Percentiles rank a stretch among this genome's conserved stretches.
These are phyloP conservation scores for Solanum medicagineum DNA, from an alignment of 257 asterid genomes.

Conservation along the genomic window DNA sequence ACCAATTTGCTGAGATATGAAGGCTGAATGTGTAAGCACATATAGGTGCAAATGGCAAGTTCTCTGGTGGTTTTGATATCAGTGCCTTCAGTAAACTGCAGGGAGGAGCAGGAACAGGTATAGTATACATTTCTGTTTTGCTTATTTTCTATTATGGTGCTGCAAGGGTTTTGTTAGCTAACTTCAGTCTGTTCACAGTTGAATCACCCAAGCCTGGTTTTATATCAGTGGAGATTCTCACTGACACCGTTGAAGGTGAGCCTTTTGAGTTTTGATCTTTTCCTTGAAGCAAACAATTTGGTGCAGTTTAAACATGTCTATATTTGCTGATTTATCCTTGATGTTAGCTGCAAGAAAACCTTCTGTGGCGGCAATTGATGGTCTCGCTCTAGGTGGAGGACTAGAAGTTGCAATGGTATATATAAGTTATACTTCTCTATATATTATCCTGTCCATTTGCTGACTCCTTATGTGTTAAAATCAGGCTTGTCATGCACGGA, in stretches of 20 bases:
- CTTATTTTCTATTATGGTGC: background rate
- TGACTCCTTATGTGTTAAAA: background rate
- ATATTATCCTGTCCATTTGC: background rate
- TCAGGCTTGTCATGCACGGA: conserved; percentile 98
- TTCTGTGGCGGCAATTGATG: conserved; percentile 97
- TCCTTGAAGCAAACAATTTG: background rate
- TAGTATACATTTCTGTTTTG: conserved; percentile 22
- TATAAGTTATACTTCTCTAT: background rate
- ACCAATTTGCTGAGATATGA: background rate
- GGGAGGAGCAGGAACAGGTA: conserved; percentile 54
- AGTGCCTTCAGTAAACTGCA: conserved; percentile 71
- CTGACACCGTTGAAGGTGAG: conserved; percentile 71
- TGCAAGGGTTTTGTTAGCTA: background rate
- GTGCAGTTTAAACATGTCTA: background rate
- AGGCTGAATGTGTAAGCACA: background rate
- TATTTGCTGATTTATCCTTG: background rate
- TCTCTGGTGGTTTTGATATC: conserved; percentile 96
- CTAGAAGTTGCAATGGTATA: conserved; percentile 93
- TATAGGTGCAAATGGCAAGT: conserved; percentile 86
- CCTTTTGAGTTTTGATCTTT: background rate
- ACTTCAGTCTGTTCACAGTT: conserved; percentile 28
- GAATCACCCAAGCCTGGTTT: conserved; percentile 79
- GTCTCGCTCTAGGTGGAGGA: conserved; percentile 99
- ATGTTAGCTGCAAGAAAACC: conserved; percentile 79
- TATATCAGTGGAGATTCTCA: conserved; percentile 75